These are phyloP conservation scores for Thymus quinquecostatus DNA, from an alignment of 257 asterid genomes.

Conservation along the genomic window DNA sequence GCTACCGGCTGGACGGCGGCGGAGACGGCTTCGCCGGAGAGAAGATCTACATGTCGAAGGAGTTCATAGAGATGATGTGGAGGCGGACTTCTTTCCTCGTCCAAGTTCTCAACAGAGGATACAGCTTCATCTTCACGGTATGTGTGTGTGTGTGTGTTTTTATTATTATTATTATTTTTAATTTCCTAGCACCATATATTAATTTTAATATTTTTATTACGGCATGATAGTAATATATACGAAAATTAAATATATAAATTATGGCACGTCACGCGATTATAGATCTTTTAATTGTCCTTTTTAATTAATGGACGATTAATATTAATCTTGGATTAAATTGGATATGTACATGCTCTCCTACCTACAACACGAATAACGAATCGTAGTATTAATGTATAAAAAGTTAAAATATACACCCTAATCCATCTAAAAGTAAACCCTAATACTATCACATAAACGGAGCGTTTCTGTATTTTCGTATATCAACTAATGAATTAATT, in stretches of 20 bases:
- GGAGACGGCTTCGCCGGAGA: constrained; percentile 55
- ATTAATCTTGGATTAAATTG: too few relatives aligned
- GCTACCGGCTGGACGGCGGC: constrained; percentile 48
- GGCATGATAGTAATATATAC: neutral
- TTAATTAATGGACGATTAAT: neutral
- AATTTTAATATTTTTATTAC: too few relatives aligned
- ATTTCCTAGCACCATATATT: too few relatives aligned
- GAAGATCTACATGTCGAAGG: constrained; percentile 61
- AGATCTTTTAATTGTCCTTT: neutral
- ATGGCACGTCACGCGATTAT: neutral
- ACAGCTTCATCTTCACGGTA: constrained; percentile 81
- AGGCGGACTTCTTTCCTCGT: constrained; percentile 57
- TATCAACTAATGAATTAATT: too few relatives aligned
- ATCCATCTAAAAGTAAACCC: too few relatives aligned
- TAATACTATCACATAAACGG: too few relatives aligned
- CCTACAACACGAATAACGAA: too few relatives aligned
- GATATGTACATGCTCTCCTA: neutral
- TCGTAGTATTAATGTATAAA: too few relatives aligned
- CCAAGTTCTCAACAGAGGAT: constrained; percentile 61
- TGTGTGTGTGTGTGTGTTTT: neutral
- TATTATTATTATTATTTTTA: too few relatives aligned
- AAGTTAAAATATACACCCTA: too few relatives aligned
- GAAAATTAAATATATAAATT: too few relatives aligned
- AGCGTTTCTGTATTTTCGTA: too few relatives aligned
- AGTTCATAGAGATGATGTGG: constrained; percentile 93